Conservation (phyloP, 2,329 filamentous ascomycete genomes). For the Chalaropsis thielavioides region DNA sequence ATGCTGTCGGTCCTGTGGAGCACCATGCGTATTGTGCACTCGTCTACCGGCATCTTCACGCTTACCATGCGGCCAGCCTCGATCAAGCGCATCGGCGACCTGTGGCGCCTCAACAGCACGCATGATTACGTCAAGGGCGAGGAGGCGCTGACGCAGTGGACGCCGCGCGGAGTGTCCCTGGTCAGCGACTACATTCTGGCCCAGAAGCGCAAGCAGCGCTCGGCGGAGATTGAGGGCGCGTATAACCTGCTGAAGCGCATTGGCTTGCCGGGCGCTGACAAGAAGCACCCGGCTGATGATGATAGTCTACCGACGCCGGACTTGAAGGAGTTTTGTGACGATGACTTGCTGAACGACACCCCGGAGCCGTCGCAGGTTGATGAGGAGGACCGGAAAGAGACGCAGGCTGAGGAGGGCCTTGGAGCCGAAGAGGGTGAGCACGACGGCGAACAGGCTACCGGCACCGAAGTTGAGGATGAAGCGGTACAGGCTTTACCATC, state of each 20-base stretch:
- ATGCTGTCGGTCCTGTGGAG: slow-evolving; percentile 82
- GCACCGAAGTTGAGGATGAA: background rate
- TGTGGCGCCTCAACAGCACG: slow-evolving; percentile 92
- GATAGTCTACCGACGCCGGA: slow-evolving; percentile 22
- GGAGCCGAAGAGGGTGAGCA: background rate
- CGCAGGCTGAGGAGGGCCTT: slow-evolving; percentile 17
- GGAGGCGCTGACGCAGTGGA: slow-evolving; percentile 72
- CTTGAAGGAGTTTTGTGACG: slow-evolving; percentile 26
- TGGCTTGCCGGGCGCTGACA: slow-evolving; percentile 23
- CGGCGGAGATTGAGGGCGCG: slow-evolving; percentile 66
- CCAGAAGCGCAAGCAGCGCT: slow-evolving; percentile 56
- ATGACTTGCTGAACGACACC: slow-evolving; percentile 44
- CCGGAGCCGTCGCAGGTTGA: slow-evolving; percentile 37
- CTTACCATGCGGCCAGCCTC: slow-evolving; percentile 74
- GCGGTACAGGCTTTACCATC: background rate
- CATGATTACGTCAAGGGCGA: slow-evolving; percentile 95
- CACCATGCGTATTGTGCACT: slow-evolving; percentile 70
- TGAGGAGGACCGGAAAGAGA: slow-evolving; percentile 22
- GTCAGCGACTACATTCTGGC: slow-evolving; percentile 74
- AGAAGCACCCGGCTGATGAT: slow-evolving; percentile 21
- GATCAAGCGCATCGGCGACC: slow-evolving; percentile 78
- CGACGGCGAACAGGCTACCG: background rate
- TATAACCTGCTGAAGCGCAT: slow-evolving; percentile 51
- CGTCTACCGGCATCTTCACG: slow-evolving; percentile 74
- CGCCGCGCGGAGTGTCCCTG: slow-evolving; percentile 74